Evolutionary conservation across 1,139 yeast genomes (phyloP), one percentile per base, ranked within the genome.

Genomic region (Lizanozyma gosingica): DNA sequence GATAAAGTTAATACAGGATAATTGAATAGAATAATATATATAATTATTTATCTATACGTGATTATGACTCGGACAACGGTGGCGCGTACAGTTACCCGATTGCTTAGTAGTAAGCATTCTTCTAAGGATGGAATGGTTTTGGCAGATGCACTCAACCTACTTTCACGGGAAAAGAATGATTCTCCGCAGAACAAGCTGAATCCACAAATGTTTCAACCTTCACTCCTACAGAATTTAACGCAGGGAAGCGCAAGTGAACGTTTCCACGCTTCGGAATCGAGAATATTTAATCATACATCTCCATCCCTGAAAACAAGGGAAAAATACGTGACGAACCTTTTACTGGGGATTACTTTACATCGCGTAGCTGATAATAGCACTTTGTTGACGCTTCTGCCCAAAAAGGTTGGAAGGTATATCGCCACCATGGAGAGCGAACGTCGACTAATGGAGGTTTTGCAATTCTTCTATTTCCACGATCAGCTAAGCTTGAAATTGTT

Each of bases 61-160:
- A n/a, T n/a, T n/a, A n/a, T n/a, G n/a, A n/a, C n/a, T n/a, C n/a
- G n/a, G n/a, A n/a, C n/a, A n/a, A n/a, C n/a, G n/a, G n/a, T n/a
- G n/a, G n/a, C n/a, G n/a, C n/a, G n/a, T n/a, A 22, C 29, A 11
- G 11, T 22, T 22, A 11, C 11, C 11, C 29, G 29, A 6, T 6
- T 6, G 6, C 29, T 22, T 11, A 22, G 29, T 22, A 6, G 29
- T 6, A 22, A 22, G 29, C 11, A 6, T 6, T 22, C 29, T 22
- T 22, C 29, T 22, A 22, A 22, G 29, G 29, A 22, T 22, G 11
- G 29, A 6, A 22, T 22, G 29, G 11, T 22, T 11, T 49, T 66
- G 34, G 70, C 70, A 1, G 68, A 63, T 41, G 73, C 73, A 0
- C 53, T 68, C 40, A 67, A 66, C 42, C 56, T 67, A n/a, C 56